Percentiles rank a stretch among this genome's conserved stretches.
Evolutionary conservation across 495 filamentous ascomycete genomes (phyloP).

Genomic region (Tuber indicum): DNA sequence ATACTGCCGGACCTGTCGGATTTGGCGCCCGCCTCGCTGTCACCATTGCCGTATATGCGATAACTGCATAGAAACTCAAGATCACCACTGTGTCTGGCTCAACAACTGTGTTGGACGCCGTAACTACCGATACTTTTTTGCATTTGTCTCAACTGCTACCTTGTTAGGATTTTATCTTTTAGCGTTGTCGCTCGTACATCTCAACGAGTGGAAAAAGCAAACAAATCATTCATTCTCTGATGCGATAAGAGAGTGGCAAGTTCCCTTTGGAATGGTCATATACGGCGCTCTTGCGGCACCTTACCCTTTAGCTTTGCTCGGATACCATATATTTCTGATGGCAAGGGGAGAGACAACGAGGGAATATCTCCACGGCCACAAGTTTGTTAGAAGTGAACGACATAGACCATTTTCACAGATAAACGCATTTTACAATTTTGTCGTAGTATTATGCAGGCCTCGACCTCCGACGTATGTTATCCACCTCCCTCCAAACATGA

Average conservation of each 20-base stretch:
- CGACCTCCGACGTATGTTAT: conserved; percentile 65
- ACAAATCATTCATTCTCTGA: conserved; percentile 58
- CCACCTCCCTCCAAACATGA: neutral
- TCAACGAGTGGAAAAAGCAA: conserved; percentile 61
- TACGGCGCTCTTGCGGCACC: conserved; percentile 66
- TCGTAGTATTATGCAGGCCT: conserved; percentile 71
- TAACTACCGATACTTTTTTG: conserved; percentile 97
- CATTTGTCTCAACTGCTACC: conserved; percentile 70
- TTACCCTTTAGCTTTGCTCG: conserved; percentile 76
- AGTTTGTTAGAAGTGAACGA: conserved; percentile 83
- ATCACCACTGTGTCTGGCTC: conserved; percentile 98
- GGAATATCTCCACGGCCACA: conserved; percentile 91
- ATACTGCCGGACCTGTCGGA: conserved; percentile 92
- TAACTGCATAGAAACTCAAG: conserved; percentile 94
- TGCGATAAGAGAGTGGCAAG: conserved; percentile 53
- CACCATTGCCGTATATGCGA: conserved; percentile 97
- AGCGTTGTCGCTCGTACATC: conserved; percentile 68
- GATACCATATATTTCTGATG: conserved; percentile 85
- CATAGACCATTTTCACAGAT: conserved; percentile 86
- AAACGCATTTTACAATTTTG: conserved; percentile 68
- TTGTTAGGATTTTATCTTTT: conserved; percentile 70
- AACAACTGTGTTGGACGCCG: conserved; percentile 97
- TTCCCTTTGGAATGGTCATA: conserved; percentile 84
- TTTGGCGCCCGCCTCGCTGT: conserved; percentile 91
- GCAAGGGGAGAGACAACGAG: conserved; percentile 87